phyloP scores from a whole-genome alignment of 805 yeast genomes.

The Schizosaccharomyces octosporus region DNA sequence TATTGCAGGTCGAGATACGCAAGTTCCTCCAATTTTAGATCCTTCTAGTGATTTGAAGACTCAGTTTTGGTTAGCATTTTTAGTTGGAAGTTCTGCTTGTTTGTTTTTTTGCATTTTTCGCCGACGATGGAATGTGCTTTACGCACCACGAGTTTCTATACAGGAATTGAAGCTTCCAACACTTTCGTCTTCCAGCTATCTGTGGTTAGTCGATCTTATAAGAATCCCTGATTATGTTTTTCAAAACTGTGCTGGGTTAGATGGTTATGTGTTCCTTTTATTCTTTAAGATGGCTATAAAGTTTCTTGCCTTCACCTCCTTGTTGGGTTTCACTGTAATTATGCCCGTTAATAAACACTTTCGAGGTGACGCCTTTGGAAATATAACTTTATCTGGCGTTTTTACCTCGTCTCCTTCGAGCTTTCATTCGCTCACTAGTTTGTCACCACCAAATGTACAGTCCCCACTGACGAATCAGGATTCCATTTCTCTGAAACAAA shows the following conservation, averaged over 20 bases:
- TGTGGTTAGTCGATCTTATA: slow-evolving; percentile 55
- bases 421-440: no score
- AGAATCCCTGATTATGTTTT: slow-evolving; percentile 48
- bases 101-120: neutral
- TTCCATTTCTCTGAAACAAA: no score
- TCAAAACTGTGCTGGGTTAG: slow-evolving; percentile 74
- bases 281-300: slow-evolving; percentile 75
- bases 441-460: neutral
- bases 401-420: neutral
- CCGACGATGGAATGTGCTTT: neutral
- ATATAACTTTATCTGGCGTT: neutral
- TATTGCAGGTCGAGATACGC: no score
- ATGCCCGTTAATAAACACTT: slow-evolving; percentile 66
- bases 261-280: slow-evolving; percentile 75
- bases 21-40: neutral
- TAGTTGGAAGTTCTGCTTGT: neutral
- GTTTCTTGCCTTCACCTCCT: slow-evolving; percentile 34
- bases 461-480: no score
- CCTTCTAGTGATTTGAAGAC: neutral
- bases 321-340: slow-evolving; percentile 48
- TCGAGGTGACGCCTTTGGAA: slow-evolving; percentile 28
- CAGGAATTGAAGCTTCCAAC: slow-evolving; percentile 21
- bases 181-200: slow-evolving; percentile 38
- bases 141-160: neutral
- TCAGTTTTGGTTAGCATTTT: neutral